Evolutionary conservation across 2,329 filamentous ascomycete genomes (phyloP), one percentile per base, ranked within the genome.

Genomic region (Nemania sp.): DNA sequence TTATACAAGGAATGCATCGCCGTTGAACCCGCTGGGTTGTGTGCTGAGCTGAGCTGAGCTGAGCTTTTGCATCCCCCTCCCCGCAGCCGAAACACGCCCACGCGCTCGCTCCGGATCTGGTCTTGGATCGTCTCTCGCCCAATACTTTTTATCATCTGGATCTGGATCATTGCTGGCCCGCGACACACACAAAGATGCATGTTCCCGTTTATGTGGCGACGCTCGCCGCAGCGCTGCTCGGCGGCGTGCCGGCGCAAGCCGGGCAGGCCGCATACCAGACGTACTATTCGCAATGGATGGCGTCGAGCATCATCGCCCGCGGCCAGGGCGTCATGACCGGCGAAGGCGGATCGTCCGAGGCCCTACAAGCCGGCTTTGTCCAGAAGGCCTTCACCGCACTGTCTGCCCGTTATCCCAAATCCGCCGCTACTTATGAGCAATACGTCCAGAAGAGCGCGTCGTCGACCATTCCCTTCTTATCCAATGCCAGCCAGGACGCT

Each of bases 301-400:
- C 68, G 1, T 42, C 55, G 3, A 69, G 67, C 54, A 68, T 70
- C 61, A 68, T 69, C 56, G 60, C 64, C 12, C 67, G 68, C n/a
- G 47, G 49, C n/a, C 64, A 70, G 49, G 68, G 68, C 34, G 63
- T 70, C 57, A 65, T 68, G 62, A 69, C 66, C 1, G 67, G 66
- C 19, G 33, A 31, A 1, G 66, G 65, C 20, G 66, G 66, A 12
- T 43, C 58, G 5, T 70, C 67, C 8, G 66, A 66, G 47, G 62
- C 64, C 31, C 57, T 70, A 17, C 67, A 70, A 42, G 65, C 67
- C 26, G 68, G 68, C n/a, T 57, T 71, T 56, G 64, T 64, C 23
- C 68, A 71, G 48, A 68, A 66, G 34, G 65, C 67, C 12, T 57
- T 71, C 37, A 54, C 61, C 5, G 68, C 66, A 6, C 59, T 69